Evolutionary conservation across 2,329 filamentous ascomycete genomes (phyloP).

Genomic region (Aspergillus ochraceus): DNA sequence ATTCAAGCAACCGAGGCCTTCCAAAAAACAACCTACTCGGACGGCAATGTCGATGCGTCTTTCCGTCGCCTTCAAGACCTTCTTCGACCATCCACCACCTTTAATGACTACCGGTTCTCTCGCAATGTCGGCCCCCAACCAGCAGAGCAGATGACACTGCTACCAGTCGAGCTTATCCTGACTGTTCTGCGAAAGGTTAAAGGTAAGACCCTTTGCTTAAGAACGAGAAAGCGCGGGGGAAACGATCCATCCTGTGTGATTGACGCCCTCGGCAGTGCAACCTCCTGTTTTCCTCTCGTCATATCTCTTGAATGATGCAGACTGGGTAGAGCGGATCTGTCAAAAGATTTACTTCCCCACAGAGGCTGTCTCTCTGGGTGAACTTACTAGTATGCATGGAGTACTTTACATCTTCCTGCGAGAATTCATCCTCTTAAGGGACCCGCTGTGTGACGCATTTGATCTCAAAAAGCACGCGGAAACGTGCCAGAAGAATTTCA

Average conservation of each 20-base stretch:
- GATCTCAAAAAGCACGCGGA: conserved; percentile 13
- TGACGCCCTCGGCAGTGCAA: conserved; percentile 5
- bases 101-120: not conserved
- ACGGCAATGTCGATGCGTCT: conserved; percentile 2
- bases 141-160: not conserved
- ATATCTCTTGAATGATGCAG: conserved; percentile 16
- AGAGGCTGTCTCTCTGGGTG: conserved; percentile 11
- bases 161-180: not conserved
- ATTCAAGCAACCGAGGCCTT: conserved; percentile 15
- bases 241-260: not conserved
- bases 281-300: conserved; percentile 20
- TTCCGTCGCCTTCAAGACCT: conserved; percentile 13
- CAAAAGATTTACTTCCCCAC: conserved; percentile 23
- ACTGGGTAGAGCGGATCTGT: conserved; percentile 20
- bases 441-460: conserved; percentile 11
- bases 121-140: not conserved
- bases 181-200: conserved; percentile 1
- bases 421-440: conserved; percentile 16
- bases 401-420: conserved; percentile 20
- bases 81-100: conserved; percentile 1
- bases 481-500: conserved; percentile 16
- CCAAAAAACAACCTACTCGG: conserved; percentile 3
- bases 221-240: too few species aligned
- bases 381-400: conserved; percentile 20
- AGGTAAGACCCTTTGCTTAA: not conserved